Evolutionary conservation across 345 rosid species (phyloP).

Genomic region (Lagerstroemia speciosa): DNA sequence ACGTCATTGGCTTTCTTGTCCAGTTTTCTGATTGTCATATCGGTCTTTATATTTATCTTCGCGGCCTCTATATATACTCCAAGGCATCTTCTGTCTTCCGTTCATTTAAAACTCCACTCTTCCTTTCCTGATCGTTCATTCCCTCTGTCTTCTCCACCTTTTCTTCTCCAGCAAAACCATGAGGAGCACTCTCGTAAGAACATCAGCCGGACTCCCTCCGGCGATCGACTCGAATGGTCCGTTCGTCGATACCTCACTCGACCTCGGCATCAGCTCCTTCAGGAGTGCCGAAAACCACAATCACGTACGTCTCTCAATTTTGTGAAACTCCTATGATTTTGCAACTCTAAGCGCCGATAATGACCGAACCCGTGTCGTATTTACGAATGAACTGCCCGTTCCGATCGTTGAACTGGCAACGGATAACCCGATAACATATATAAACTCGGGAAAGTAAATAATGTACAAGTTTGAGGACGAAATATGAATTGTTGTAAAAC

Average conservation of each 20-base stretch:
- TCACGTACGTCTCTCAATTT: constrained; percentile 31
- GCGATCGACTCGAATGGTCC: not conserved
- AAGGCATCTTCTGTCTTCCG: not conserved
- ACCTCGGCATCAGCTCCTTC: constrained; percentile 44
- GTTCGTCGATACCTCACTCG: constrained; percentile 37
- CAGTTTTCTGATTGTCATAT: not conserved
- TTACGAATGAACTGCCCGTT: too few relatives aligned
- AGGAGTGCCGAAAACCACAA: constrained; percentile 5
- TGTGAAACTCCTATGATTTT: too few relatives aligned
- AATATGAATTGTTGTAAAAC: too few relatives aligned
- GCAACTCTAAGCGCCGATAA: too few relatives aligned
- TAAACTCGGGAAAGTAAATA: not conserved
- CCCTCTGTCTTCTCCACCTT: not conserved
- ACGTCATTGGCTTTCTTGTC: not conserved
- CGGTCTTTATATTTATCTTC: too few relatives aligned
- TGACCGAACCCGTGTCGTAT: too few relatives aligned
- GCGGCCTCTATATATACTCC: too few relatives aligned
- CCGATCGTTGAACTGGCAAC: too few relatives aligned
- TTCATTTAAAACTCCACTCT: not conserved
- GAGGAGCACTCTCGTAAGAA: not conserved
- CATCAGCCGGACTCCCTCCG: not conserved
- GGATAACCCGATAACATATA: too few relatives aligned
- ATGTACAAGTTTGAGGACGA: not conserved
- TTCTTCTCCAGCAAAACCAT: not conserved
- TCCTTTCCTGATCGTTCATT: not conserved